Base-by-base conservation (phyloP, 1,284 basidiomycete genomes). In the Cryptococcus sp. region DNA sequence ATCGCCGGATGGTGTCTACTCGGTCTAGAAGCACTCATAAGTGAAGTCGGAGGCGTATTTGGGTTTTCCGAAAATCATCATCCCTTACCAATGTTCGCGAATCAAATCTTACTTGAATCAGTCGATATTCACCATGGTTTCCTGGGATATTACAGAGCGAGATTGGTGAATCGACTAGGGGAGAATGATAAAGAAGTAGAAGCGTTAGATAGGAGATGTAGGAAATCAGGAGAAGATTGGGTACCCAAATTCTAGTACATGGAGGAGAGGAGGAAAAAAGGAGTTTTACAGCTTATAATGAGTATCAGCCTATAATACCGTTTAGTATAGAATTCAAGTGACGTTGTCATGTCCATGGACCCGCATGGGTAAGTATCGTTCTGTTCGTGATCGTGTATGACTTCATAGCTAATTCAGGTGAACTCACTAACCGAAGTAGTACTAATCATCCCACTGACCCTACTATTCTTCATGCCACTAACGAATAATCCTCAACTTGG, bases 11-110 rank as follows among this genome's bases (percentile, higher is more conserved):
- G 73, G 73, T 72, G 67, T 53, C 50, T 75, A 1, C 51, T 73
- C 13, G 73, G 73, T 23, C 60, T 75, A 3, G 71, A 75, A 55
- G 71, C 71, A 42, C 50, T 75, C 23, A 66, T 71, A 23, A 56
- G 62, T 10, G 73, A 75, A 62, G 71, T 73, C 1, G 71, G 69
- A 3, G 68, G 65, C 7, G 73, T 75, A 1, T 75, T 73, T 56
- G 73, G 73, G 14, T 52, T 46, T 41, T 67, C 65, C 36, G 73
- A 73, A 49, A 70, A 70, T 43, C 70, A 73, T 50, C 68, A 72
- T 36, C 74, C 74, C 2, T 60, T 74, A n/a, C 70, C 67, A 4
- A 54, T 59, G 33, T 67, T 68, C 44, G 66, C 69, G 3, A 58
- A 64, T 13, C 61, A 68, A 41, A 74, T 74, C 41, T 61, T 77